Evolutionary conservation across 305 asterid species (phyloP).

Genomic region (Fraxinus platypoda): DNA sequence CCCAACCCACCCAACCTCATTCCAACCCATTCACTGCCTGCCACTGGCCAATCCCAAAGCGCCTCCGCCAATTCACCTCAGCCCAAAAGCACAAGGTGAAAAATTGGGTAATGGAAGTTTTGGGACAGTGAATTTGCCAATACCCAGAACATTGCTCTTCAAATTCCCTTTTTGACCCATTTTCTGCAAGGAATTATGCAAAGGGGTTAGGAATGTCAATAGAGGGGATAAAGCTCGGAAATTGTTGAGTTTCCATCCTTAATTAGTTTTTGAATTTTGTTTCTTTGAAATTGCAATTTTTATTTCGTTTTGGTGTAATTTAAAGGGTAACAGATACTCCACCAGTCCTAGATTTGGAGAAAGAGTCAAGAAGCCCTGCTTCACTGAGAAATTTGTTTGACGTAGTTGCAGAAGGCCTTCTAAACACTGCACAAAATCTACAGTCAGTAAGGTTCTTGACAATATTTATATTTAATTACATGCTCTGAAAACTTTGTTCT

Average conservation of each 20-base stretch:
- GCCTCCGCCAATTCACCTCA: background rate
- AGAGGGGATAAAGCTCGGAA: constrained; percentile 42
- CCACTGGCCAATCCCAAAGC: background rate
- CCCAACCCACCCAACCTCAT: background rate
- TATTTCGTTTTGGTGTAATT: background rate
- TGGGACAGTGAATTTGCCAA: background rate
- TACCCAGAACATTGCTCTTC: constrained; percentile 56
- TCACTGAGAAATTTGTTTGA: too few species aligned
- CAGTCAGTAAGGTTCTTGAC: constrained; percentile 44
- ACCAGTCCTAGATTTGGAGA: background rate
- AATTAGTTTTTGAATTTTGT: background rate
- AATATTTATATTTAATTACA: background rate
- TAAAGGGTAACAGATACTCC: background rate
- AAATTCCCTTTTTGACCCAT: constrained; percentile 42
- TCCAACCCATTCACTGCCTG: background rate
- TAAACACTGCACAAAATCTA: constrained; percentile 45
- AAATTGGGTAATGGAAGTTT: background rate
- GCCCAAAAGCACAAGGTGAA: background rate
- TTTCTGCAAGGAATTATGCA: constrained; percentile 30
- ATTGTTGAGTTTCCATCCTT: constrained; percentile 31
- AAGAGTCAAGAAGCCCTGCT: too few species aligned
- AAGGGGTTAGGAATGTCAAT: constrained; percentile 42
- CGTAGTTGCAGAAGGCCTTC: constrained; percentile 28
- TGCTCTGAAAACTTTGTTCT: background rate
- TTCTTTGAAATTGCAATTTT: background rate